Conservation (phyloP, 2,329 filamentous ascomycete species). For the Furcasterigmium furcatum region DNA sequence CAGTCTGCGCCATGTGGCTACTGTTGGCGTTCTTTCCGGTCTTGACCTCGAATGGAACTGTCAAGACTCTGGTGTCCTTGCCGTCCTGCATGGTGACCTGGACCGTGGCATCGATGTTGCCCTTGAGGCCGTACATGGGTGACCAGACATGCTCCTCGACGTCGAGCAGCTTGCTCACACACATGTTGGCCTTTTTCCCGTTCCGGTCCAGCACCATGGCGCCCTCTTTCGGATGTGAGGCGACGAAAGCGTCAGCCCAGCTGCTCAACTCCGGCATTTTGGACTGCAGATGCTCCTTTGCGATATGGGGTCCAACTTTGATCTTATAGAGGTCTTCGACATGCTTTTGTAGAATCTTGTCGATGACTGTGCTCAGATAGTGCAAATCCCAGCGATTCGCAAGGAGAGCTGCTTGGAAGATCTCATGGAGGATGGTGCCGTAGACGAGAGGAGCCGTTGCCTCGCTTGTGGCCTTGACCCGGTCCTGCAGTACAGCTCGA, state of each 20-base stretch:
- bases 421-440: slow-evolving; percentile 88
- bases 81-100: slow-evolving; percentile 79
- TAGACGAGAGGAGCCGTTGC: slow-evolving; percentile 81
- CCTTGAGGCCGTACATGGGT: slow-evolving; percentile 94
- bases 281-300: slow-evolving; percentile 74
- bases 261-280: slow-evolving; percentile 78
- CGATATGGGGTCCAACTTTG: slow-evolving; percentile 68
- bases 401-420: slow-evolving; percentile 88
- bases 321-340: slow-evolving; percentile 90
- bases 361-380: slow-evolving; percentile 66
- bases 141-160: slow-evolving; percentile 99
- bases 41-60: slow-evolving; percentile 93
- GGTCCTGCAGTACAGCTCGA: slow-evolving; percentile 88
- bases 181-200: slow-evolving; percentile 73
- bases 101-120: slow-evolving; percentile 95
- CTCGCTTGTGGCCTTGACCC: slow-evolving; percentile 86
- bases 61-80: slow-evolving; percentile 63
- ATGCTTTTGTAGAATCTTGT: slow-evolving; percentile 68
- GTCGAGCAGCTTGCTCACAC: slow-evolving; percentile 89
- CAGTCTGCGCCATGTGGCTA: slow-evolving; percentile 88
- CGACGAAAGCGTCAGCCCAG: slow-evolving; percentile 83
- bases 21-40: slow-evolving; percentile 82
- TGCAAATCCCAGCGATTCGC: slow-evolving; percentile 74
- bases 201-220: slow-evolving; percentile 78
- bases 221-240: slow-evolving; percentile 61